Evolutionary conservation across 2,329 filamentous ascomycete species (phyloP).

Genomic region (Tolypocladium tundrense): DNA sequence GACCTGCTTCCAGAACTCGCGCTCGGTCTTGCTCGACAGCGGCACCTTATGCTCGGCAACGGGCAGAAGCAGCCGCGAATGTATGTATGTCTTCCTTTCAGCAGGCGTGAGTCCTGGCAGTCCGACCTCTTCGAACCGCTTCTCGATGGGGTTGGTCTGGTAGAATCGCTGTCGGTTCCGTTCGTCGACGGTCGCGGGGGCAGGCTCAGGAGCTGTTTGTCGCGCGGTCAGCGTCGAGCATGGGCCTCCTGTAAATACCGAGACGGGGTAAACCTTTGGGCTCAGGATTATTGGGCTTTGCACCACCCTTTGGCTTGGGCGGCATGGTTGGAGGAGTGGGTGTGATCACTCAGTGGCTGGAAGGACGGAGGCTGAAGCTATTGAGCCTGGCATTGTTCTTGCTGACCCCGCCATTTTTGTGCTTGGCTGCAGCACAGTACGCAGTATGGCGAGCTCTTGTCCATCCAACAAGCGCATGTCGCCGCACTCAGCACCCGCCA

Average conservation of each 20-base stretch:
- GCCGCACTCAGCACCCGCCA: background rate
- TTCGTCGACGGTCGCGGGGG: constrained; percentile 36
- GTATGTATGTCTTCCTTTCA: constrained; percentile 39
- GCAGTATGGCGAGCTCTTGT: no score
- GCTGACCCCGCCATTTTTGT: background rate
- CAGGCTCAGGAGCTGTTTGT: constrained; percentile 18
- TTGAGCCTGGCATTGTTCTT: constrained; percentile 6
- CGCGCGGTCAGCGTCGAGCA: background rate
- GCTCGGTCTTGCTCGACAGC: constrained; percentile 37
- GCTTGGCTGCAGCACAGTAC: background rate
- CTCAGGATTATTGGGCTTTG: constrained; percentile 10
- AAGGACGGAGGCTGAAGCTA: background rate
- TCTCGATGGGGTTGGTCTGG: constrained; percentile 38
- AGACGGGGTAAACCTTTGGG: constrained; percentile 11
- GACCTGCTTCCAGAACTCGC: constrained; percentile 48
- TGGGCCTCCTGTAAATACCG: no score
- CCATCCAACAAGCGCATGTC: background rate
- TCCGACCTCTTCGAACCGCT: constrained; percentile 32
- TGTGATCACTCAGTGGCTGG: background rate
- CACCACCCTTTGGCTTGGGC: constrained; percentile 11
- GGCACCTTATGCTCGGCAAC: constrained; percentile 24
- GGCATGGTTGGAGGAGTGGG: constrained; percentile 10
- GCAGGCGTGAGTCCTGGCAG: constrained; percentile 33
- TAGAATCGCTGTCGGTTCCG: constrained; percentile 36
- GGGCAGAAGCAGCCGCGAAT: constrained; percentile 33